Conservation (phyloP, 2,329 filamentous ascomycete species). For the Aotearoamyces nothofagi region DNA sequence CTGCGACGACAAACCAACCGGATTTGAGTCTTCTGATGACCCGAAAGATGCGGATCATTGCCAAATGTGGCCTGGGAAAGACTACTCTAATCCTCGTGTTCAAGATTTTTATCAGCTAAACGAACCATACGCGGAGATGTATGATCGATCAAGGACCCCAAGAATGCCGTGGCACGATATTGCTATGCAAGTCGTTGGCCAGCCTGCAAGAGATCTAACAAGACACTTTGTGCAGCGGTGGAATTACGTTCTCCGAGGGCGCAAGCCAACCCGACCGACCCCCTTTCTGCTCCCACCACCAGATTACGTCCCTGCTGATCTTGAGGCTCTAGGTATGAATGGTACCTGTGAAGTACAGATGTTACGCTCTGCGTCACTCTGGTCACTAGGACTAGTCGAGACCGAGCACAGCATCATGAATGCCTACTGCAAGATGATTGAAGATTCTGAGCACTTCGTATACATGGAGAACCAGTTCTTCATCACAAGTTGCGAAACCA, state of each 20-base stretch:
- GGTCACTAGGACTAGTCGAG: constrained; percentile 81
- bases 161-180: constrained; percentile 99
- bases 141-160: constrained; percentile 74
- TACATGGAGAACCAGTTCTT: constrained; percentile 99
- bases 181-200: constrained; percentile 92
- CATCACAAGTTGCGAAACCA: constrained; percentile 80
- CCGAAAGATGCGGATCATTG: constrained; percentile 88
- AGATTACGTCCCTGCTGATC: constrained; percentile 73
- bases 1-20: constrained; percentile 85
- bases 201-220: constrained; percentile 85
- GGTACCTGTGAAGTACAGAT: constrained; percentile 97
- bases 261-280: constrained; percentile 84
- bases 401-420: constrained; percentile 92
- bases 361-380: constrained; percentile 73
- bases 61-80: constrained; percentile 93
- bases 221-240: constrained; percentile 95
- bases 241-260: constrained; percentile 90
- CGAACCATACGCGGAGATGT: constrained; percentile 98
- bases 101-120: constrained; percentile 89
- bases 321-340: constrained; percentile 75
- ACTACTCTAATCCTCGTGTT: constrained; percentile 92
- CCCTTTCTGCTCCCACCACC: constrained; percentile 88
- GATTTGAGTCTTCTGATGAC: constrained; percentile 64
- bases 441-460: constrained; percentile 89
- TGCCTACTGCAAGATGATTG: constrained; percentile 87